Evolutionary conservation across 2,329 filamentous ascomycete species (phyloP).

Genomic region (Aspergillus arachidicola): DNA sequence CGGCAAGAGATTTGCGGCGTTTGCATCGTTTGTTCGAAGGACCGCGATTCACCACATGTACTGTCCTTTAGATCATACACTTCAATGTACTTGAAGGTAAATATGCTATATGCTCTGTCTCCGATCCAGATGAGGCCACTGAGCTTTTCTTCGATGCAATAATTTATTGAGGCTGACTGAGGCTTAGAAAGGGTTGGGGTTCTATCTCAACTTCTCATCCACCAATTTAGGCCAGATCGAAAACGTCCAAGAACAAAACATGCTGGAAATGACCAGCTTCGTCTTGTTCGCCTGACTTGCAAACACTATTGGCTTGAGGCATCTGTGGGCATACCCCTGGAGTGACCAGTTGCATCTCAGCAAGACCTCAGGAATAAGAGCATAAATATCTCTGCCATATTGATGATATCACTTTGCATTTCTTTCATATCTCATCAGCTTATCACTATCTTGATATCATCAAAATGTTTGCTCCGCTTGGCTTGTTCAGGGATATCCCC

Average conservation of each 20-base stretch:
- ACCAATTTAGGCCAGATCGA: background rate
- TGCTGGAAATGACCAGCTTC: background rate
- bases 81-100: background rate
- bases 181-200: background rate
- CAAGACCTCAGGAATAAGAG: background rate
- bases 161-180: background rate
- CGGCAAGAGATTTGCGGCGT: constrained; percentile 2
- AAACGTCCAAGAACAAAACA: background rate
- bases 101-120: background rate
- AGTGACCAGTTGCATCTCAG: background rate
- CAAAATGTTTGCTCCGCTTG: constrained; percentile 58
- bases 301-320: background rate
- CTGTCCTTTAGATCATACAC: background rate
- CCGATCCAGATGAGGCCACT: background rate
- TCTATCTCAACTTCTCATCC: background rate
- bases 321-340: background rate
- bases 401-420: background rate
- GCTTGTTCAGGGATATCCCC: constrained; percentile 54
- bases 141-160: background rate
- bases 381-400: background rate
- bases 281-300: background rate
- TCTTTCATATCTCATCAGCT: background rate
- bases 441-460: constrained; percentile 2
- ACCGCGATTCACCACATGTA: background rate
- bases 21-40: constrained; percentile 3